Evolutionary conservation across 2,329 filamentous ascomycete species (phyloP), one percentile per base, ranked within the genome.

Genomic region (Botryosphaeria dothidea): DNA sequence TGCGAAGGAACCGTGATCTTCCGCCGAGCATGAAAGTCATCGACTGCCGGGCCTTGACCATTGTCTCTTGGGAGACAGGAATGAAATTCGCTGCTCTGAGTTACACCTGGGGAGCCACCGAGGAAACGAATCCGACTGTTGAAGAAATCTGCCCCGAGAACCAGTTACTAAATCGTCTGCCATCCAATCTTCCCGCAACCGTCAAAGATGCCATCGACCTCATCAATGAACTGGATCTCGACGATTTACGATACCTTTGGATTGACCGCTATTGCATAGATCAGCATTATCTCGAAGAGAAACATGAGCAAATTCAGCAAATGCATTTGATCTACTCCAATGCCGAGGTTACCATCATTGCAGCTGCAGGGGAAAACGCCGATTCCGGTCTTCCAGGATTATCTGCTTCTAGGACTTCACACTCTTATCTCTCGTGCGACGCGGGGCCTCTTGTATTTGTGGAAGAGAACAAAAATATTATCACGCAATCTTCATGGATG

Each of bases 201-300:
- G 57, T 70, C 7, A 60, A 58, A 11, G 70, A 72, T 52, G 66
- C 67, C 11, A 67, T 72, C 15, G 27, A 36, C 11, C 27, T 71
- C 2, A 41, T 65, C 19, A 51, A 51, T 11, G 62, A 36, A 27
- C 21, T 70, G 13, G 21, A n/a, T 9, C 15, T 43, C 13, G 6
- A 23, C 7, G 67, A 65, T 11, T 21, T 62, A 23, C 43, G 19
- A 13, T 49, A 49, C 19, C 58, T 62, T 15, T 62, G 58, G 43
- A n/a, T 51, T 25, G 58, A 38, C n/a, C 17, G 43, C 3, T 36
- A 49, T 21, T 36, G 43, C 13, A 62, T 62, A 9, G 23, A 36
- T 25, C 58, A 62, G 31, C 11, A 41, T 17, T 19, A 15, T 23
- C n/a, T n/a, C 13, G 48, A 52, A 4, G 31, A 38, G 11, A 62